These are phyloP conservation scores for Coniochaeta ligniaria DNA, from an alignment of 2,329 filamentous ascomycete genomes.

Conservation along the genomic window DNA sequence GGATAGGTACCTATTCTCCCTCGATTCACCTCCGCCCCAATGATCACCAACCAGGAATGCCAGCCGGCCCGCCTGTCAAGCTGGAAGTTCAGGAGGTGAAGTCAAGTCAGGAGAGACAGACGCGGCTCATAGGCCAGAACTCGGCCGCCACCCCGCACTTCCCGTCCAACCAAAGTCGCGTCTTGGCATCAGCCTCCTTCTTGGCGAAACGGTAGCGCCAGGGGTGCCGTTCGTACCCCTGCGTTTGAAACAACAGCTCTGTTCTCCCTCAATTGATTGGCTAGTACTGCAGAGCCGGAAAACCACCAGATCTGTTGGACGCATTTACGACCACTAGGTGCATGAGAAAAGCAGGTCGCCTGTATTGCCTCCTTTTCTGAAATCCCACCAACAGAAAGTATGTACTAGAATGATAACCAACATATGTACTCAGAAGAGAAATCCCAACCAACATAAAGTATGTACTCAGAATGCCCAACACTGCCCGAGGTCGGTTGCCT, in stretches of 20 bases:
- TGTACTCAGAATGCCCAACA: not conserved
- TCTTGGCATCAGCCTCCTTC: not conserved
- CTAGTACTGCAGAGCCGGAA: not conserved
- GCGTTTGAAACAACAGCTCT: not conserved
- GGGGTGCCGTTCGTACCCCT: not conserved
- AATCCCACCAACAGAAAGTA: not conserved
- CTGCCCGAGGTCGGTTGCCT: not conserved
- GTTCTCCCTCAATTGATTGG: not conserved
- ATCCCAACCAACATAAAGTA: not conserved
- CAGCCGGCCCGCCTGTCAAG: not conserved
- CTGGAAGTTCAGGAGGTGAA: not conserved
- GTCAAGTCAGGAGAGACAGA: not conserved
- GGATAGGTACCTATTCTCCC: too few species aligned
- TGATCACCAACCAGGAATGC: not conserved
- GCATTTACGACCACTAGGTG: not conserved
- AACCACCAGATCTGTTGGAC: not conserved
- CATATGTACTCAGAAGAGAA: too few species aligned
- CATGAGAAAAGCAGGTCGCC: not conserved
- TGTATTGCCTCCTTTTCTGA: too few species aligned
- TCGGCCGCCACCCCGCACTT: not conserved
- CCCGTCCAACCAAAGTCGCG: not conserved
- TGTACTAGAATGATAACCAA: too few species aligned
- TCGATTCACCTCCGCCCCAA: not conserved
- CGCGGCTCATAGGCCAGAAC: not conserved
- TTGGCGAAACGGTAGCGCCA: slow-evolving; percentile 1